These are phyloP conservation scores for Candida maltosa DNA, from an alignment of 805 yeast species.

Conservation along the genomic window DNA sequence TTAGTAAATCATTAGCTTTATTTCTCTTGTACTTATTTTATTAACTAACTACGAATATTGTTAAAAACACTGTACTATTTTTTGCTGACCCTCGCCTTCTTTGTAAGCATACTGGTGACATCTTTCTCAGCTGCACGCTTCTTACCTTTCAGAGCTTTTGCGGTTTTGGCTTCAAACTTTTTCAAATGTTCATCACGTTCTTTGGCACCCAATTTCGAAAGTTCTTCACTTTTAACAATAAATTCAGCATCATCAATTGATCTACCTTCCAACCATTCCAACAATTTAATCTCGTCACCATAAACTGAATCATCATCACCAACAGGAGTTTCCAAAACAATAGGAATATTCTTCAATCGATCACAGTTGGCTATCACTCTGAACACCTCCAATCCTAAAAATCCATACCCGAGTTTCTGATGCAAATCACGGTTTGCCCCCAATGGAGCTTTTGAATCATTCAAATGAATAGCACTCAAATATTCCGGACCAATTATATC, in stretches of 20 bases:
- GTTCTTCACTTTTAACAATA: conserved; percentile 40
- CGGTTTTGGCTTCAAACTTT: conserved; percentile 56
- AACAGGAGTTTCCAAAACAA: conserved; percentile 85
- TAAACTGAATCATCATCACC: conserved; percentile 60
- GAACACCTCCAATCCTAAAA: conserved; percentile 82
- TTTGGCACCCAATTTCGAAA: conserved; percentile 59
- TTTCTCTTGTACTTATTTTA: background rate
- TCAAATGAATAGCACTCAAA: conserved; percentile 78
- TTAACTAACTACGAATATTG: background rate
- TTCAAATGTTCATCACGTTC: conserved; percentile 68
- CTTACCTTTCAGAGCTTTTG: conserved; percentile 15
- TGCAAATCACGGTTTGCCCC: conserved; percentile 90
- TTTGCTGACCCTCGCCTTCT: conserved; percentile 15
- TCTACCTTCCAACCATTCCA: conserved; percentile 77
- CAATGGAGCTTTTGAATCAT: conserved; percentile 92
- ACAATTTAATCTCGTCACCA: conserved; percentile 77
- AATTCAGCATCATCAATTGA: conserved; percentile 53
- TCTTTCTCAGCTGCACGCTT: conserved; percentile 15
- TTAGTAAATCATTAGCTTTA: too few species aligned
- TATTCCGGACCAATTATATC: conserved; percentile 69
- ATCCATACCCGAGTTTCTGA: conserved; percentile 86
- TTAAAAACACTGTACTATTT: background rate
- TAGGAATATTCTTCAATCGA: conserved; percentile 64
- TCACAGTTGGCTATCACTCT: conserved; percentile 69
- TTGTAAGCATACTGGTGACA: conserved; percentile 14